Evolutionary conservation across 805 yeast species (phyloP), one percentile per base, ranked within the genome.

Genomic region (Candida orba): DNA sequence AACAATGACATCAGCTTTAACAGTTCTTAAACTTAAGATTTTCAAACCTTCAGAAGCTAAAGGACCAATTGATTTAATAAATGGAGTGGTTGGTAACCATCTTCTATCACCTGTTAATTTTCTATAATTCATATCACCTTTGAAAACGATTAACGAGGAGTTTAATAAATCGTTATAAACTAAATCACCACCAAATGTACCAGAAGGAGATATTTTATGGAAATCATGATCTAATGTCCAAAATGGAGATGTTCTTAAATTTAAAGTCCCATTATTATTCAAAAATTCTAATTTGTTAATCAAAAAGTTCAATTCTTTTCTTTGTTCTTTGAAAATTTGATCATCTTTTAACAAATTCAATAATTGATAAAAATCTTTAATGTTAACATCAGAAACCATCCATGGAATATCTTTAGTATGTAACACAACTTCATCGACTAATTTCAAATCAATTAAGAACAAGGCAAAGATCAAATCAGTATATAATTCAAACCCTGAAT

Each of bases 341-440:
- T 68, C 52, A 52, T 81, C 75, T 24, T 56, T 60, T 53, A 90
- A 65, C 54, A 85, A 86, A 12, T 64, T 52, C 15, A 86, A 50
- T 41, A 87, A 68, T 27, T 72, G 58, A 37, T 70, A 68, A 47
- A 87, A 79, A 65, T 93, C 99, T 56, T 79, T 80, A 25, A 86
- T 76, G 79, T 89, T 79, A 8, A 93, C 95, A 63, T 93, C 99
- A 52, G 96, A 86, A 17, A 93, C 98, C 82, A 93, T 91, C 95
- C 98, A 93, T 30, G 98, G 97, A 47, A 89, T 76, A 41, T 79
- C 78, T 63, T 93, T 93, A 51, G 95, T 88, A 63, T 93, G 99
- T 49, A 90, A 70, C 17, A 79, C 81, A 47, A 91, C 77, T 44
- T 75, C 68, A 20, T 69, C 66, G 14, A 78, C 81, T 20, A 90